These are phyloP conservation scores for Termitomyces sp. DNA, from an alignment of 768 basidiomycete genomes.

Conservation along the genomic window DNA sequence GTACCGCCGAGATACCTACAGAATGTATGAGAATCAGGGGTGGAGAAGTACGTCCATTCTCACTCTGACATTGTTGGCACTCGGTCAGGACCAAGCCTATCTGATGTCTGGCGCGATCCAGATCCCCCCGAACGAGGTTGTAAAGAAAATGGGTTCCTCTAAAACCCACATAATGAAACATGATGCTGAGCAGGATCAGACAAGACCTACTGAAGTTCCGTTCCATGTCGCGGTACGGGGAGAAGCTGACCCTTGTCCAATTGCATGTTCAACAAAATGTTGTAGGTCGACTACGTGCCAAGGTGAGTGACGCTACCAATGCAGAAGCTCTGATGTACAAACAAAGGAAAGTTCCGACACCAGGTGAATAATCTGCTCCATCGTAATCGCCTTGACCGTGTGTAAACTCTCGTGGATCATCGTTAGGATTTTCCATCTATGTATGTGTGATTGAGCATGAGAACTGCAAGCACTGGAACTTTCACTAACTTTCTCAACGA, in stretches of 20 bases:
- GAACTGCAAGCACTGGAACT: background rate
- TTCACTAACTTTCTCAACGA: slow-evolving; percentile 69
- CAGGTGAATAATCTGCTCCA: slow-evolving; percentile 28
- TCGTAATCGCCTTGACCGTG: slow-evolving; percentile 25
- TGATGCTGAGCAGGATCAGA: background rate
- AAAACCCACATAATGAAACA: background rate
- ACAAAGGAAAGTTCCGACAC: slow-evolving; percentile 49
- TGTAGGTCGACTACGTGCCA: slow-evolving; percentile 28
- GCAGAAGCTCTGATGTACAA: slow-evolving; percentile 9
- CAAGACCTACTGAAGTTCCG: slow-evolving; percentile 5
- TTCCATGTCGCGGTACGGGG: slow-evolving; percentile 6
- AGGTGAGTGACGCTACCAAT: background rate
- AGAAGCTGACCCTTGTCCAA: slow-evolving; percentile 11
- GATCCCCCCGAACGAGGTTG: slow-evolving; percentile 11
- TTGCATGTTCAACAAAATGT: slow-evolving; percentile 30
- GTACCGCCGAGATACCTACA: slow-evolving; percentile 28
- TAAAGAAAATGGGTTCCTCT: slow-evolving; percentile 15
- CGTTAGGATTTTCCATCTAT: slow-evolving; percentile 69
- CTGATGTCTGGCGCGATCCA: slow-evolving; percentile 6
- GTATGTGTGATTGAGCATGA: slow-evolving; percentile 24
- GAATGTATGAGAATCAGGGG: background rate
- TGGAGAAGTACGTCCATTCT: slow-evolving; percentile 12
- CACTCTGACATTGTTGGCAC: slow-evolving; percentile 53
- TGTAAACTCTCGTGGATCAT: slow-evolving; percentile 72
- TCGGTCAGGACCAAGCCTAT: slow-evolving; percentile 14